phyloP scores from a whole-genome alignment of 1,284 basidiomycete genomes.

The Puccinia coronata region DNA sequence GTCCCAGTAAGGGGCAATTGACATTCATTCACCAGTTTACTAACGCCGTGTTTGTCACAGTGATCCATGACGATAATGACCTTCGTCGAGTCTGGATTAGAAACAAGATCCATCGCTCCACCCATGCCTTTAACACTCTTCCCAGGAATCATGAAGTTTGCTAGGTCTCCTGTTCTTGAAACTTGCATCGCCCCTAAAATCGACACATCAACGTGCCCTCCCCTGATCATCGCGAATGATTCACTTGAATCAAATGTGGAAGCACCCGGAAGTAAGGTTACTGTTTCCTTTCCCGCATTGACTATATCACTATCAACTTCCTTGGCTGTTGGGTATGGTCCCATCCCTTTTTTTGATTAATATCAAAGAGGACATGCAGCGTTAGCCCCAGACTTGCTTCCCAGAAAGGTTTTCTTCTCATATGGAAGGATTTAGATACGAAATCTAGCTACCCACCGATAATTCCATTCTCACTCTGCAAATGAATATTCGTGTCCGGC shows the following conservation, averaged over 20 bases:
- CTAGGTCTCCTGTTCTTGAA: conserved; percentile 85
- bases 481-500: conserved; percentile 78
- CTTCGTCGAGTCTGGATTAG: conserved; percentile 85
- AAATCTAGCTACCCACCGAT: conserved; percentile 64
- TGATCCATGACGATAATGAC: conserved; percentile 83
- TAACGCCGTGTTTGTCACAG: conserved; percentile 80
- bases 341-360: conserved; percentile 74
- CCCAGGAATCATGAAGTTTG: conserved; percentile 97
- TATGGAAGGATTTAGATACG: neutral
- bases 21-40: conserved; percentile 82
- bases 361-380: neutral
- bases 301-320: conserved; percentile 89
- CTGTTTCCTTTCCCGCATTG: conserved; percentile 62
- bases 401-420: neutral
- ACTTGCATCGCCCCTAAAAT: conserved; percentile 94
- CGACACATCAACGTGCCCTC: conserved; percentile 87
- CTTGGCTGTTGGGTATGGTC: conserved; percentile 82
- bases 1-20: conserved; percentile 83
- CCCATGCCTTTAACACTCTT: conserved; percentile 73
- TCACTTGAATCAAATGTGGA: conserved; percentile 88
- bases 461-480: conserved; percentile 93
- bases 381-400: neutral
- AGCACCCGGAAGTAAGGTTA: conserved; percentile 69
- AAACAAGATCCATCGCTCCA: conserved; percentile 93
- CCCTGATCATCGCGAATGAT: conserved; percentile 93